Conservation (phyloP, 2,329 filamentous ascomycete genomes). For the Arthroderma sp. region DNA sequence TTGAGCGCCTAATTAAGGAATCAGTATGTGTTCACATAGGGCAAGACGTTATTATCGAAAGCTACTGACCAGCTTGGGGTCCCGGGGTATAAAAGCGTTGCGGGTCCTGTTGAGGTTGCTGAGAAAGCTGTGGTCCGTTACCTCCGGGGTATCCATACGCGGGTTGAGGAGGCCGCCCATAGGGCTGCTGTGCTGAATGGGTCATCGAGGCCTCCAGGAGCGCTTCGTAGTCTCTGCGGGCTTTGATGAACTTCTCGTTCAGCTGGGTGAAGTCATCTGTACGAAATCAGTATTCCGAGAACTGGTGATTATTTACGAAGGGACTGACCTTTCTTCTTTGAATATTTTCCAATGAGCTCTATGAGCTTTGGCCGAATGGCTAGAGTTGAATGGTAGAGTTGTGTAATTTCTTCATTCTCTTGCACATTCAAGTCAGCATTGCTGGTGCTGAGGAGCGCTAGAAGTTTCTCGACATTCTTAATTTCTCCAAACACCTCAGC, state of each 20-base stretch:
- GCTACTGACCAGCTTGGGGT: slow-evolving; percentile 25
- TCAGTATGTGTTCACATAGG: slow-evolving; percentile 37
- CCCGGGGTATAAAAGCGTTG: slow-evolving; percentile 55
- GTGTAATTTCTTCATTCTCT: slow-evolving; percentile 93
- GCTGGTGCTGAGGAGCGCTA: slow-evolving; percentile 82
- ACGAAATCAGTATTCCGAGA: background rate
- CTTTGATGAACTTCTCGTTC: slow-evolving; percentile 99
- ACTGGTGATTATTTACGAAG: background rate
- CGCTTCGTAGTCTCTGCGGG: slow-evolving; percentile 86
- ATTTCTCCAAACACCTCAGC: slow-evolving; percentile 64
- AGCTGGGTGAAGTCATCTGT: slow-evolving; percentile 94
- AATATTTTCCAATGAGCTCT: slow-evolving; percentile 96
- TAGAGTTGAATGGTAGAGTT: slow-evolving; percentile 79
- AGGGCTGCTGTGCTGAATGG: slow-evolving; percentile 57
- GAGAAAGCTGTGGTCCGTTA: slow-evolving; percentile 10
- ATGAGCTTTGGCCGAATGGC: slow-evolving; percentile 94
- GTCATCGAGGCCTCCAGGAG: slow-evolving; percentile 95
- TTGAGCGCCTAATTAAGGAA: slow-evolving; percentile 10
- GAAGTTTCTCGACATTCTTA: slow-evolving; percentile 64
- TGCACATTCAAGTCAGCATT: slow-evolving; percentile 67
- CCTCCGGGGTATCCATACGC: slow-evolving; percentile 25
- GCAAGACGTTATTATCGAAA: slow-evolving; percentile 50
- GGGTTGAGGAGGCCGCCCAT: slow-evolving; percentile 16
- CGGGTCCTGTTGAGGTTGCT: slow-evolving; percentile 40
- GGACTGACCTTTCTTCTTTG: slow-evolving; percentile 83